phyloP scores from a whole-genome alignment of 1,284 basidiomycete genomes.

The Apiotrichum porosum region DNA sequence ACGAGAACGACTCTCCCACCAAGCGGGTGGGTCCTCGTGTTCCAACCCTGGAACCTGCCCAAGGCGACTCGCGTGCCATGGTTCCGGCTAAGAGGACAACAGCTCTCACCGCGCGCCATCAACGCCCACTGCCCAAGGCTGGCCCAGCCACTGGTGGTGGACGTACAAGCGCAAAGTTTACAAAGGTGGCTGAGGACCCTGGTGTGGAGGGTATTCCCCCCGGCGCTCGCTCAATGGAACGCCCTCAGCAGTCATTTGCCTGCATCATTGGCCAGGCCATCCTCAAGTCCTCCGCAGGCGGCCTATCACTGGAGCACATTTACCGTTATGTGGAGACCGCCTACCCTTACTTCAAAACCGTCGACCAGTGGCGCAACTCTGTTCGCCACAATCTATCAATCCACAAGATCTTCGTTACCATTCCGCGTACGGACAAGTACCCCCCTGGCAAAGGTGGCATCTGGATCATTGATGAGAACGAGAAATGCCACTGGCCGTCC shows the following conservation, averaged over 20 bases:
- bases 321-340: conserved; percentile 93
- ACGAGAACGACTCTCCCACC: conserved; percentile 40
- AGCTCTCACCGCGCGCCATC: not conserved
- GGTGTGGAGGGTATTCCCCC: conserved; percentile 59
- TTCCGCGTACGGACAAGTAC: conserved; percentile 45
- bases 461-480: conserved; percentile 47
- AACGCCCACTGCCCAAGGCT: conserved; percentile 1
- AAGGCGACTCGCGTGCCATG: not conserved
- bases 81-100: not conserved
- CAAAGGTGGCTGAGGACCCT: conserved; percentile 43
- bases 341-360: conserved; percentile 86
- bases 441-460: conserved; percentile 48
- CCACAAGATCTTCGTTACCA: conserved; percentile 71
- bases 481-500: conserved; percentile 43
- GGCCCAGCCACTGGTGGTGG: conserved; percentile 9
- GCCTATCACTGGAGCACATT: conserved; percentile 88
- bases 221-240: conserved; percentile 70
- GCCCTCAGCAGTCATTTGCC: conserved; percentile 84
- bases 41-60: conserved; percentile 5
- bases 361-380: conserved; percentile 86
- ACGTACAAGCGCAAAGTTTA: conserved; percentile 39
- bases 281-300: conserved; percentile 72
- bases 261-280: conserved; percentile 94
- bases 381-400: conserved; percentile 87
- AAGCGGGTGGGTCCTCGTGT: conserved; percentile 17